phyloP scores from a whole-genome alignment of 2,329 filamentous ascomycete genomes.

The Akanthomyces muscarius region DNA sequence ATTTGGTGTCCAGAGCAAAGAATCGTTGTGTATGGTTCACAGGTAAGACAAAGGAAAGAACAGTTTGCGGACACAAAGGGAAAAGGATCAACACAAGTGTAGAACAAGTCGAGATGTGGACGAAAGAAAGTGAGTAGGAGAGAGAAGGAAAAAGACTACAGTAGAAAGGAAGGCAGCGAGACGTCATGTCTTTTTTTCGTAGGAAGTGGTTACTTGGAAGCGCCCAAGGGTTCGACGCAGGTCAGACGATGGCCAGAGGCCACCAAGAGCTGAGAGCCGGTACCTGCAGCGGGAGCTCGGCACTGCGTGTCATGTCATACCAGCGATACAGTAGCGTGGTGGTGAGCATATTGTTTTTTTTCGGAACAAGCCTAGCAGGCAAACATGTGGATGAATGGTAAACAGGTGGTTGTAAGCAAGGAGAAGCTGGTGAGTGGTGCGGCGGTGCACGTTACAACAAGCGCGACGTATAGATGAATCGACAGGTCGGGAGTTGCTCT shows the following conservation, averaged over 20 bases:
- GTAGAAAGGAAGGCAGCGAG: background rate
- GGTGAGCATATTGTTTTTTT: background rate
- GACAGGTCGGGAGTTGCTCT: background rate
- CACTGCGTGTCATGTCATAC: background rate
- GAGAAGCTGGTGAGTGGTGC: background rate
- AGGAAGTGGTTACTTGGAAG: background rate
- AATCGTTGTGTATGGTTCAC: conserved; percentile 5
- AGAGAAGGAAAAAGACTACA: background rate
- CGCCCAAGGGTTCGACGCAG: background rate
- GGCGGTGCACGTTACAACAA: conserved; percentile 13
- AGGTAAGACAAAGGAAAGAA: conserved; percentile 7
- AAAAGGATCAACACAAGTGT: background rate
- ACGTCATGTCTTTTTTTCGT: background rate
- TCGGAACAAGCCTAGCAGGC: background rate
- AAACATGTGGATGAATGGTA: background rate
- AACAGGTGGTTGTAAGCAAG: background rate
- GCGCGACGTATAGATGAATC: conserved; percentile 10
- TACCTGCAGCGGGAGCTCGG: background rate
- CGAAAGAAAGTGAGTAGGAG: conserved; percentile 3
- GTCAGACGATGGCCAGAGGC: conserved; percentile 1
- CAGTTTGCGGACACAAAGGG: background rate
- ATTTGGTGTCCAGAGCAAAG: background rate
- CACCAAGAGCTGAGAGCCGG: background rate
- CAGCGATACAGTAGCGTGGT: background rate
- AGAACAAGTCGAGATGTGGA: conserved; percentile 10